Evolutionary conservation across 805 yeast genomes (phyloP).

Genomic region (Clavispora fructus): DNA sequence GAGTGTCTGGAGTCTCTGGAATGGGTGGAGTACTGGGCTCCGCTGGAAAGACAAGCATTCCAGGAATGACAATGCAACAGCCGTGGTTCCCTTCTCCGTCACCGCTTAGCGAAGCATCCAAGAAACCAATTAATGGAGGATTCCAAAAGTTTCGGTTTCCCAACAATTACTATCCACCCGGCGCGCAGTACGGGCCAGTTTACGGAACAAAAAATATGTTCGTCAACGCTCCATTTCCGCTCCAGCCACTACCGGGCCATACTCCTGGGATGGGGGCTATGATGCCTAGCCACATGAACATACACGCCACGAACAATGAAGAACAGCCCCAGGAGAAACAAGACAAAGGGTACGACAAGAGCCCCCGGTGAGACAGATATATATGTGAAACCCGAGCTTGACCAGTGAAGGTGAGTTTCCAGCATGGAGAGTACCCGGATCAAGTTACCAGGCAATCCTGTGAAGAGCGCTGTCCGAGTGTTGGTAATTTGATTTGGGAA

Average conservation of each 20-base stretch:
- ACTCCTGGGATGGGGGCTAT: neutral
- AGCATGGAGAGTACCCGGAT: no score
- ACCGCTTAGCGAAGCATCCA: neutral
- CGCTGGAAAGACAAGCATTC: neutral
- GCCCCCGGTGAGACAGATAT: no score
- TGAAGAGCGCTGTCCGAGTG: no score
- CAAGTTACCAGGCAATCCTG: no score
- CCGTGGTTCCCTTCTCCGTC: neutral
- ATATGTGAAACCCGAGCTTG: no score
- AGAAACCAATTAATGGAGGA: neutral
- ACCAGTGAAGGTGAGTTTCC: no score
- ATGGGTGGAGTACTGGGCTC: neutral
- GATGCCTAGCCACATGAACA: neutral
- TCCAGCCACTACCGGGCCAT: neutral
- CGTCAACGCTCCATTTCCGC: neutral
- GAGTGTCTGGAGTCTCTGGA: neutral
- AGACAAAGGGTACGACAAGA: neutral
- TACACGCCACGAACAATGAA: neutral
- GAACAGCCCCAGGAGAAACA: neutral
- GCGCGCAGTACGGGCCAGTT: neutral
- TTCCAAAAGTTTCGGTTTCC: slow-evolving; percentile 15
- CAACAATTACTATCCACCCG: neutral
- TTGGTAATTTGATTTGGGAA: no score
- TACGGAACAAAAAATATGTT: neutral
- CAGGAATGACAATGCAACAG: neutral